A percentile compares a stretch with the other conserved stretches of the same genome.
Evolutionary conservation across 805 yeast genomes (phyloP).

Genomic region (Schizosaccharomyces pombe): DNA sequence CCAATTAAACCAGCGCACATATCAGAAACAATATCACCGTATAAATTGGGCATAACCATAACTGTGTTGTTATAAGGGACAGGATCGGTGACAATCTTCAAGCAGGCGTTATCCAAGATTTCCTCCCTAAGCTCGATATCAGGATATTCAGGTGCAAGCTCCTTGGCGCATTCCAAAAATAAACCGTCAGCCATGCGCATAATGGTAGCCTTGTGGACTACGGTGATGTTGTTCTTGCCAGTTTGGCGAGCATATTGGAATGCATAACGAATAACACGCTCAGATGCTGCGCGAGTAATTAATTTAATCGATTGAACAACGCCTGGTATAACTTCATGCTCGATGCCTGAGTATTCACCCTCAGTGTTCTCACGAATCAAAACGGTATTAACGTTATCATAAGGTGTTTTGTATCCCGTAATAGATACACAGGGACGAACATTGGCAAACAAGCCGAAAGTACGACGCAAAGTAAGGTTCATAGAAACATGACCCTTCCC

Average conservation of each 20-base stretch:
- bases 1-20: constrained; percentile 94
- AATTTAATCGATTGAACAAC: constrained; percentile 94
- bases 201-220: constrained; percentile 95
- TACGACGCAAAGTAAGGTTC: constrained; percentile 91
- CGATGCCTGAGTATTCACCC: constrained; percentile 97
- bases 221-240: constrained; percentile 68
- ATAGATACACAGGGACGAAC: constrained; percentile 81
- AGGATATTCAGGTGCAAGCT: constrained; percentile 77
- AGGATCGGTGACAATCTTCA: constrained; percentile 78
- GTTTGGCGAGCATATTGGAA: constrained; percentile 84
- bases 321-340: constrained; percentile 93
- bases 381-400: constrained; percentile 73
- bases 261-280: constrained; percentile 88
- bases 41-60: constrained; percentile 96
- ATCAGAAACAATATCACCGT: constrained; percentile 97
- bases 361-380: constrained; percentile 97
- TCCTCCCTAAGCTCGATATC: constrained; percentile 64
- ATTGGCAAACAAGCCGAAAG: constrained; percentile 84
- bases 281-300: constrained; percentile 89
- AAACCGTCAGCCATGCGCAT: constrained; percentile 97
- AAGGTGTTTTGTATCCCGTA: constrained; percentile 80
- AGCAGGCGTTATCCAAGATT: constrained; percentile 84
- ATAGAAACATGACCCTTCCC: constrained; percentile 62
- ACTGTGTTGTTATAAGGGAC: constrained; percentile 47
- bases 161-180: constrained; percentile 76